A percentile compares a stretch with the other conserved stretches of the same genome.
These are phyloP conservation scores for Castanea crenata DNA, from an alignment of 306 rosid species.

Conservation along the genomic window DNA sequence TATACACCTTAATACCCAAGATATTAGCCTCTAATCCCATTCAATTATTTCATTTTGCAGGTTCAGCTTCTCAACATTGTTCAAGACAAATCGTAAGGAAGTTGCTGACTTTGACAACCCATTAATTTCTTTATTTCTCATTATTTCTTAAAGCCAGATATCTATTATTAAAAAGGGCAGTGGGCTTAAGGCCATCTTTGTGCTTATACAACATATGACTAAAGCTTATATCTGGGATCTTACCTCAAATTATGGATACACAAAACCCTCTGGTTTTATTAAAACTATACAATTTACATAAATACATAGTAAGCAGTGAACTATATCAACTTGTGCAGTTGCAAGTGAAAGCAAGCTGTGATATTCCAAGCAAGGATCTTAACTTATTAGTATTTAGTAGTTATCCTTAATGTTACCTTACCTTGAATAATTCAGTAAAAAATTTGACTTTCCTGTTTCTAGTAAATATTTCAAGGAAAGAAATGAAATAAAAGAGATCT, in stretches of 20 bases:
- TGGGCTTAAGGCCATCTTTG: background rate
- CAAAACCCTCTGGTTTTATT: background rate
- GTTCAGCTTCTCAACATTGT: conserved; percentile 96
- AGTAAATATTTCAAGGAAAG: background rate
- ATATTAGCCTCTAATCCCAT: conserved; percentile 31
- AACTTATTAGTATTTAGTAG: background rate
- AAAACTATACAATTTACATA: background rate
- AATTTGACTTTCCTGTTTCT: background rate
- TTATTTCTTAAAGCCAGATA: conserved; percentile 2
- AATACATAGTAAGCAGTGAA: background rate
- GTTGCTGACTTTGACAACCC: conserved; percentile 16
- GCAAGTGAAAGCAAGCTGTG: background rate
- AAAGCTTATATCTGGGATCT: background rate
- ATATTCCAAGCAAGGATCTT: conserved; percentile 1
- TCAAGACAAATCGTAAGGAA: conserved; percentile 84
- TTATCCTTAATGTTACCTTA: background rate
- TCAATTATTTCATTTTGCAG: conserved; percentile 54
- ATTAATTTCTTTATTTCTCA: conserved; percentile 12
- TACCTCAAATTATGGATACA: background rate
- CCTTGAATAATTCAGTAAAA: background rate
- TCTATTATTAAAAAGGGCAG: background rate
- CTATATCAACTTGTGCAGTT: background rate
- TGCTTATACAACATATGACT: background rate
- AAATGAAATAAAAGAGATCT: conserved; percentile 3
- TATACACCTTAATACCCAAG: conserved; percentile 2